Evolutionary conservation across 1,284 basidiomycete genomes (phyloP).

Genomic region (Puccinia brachypodii): DNA sequence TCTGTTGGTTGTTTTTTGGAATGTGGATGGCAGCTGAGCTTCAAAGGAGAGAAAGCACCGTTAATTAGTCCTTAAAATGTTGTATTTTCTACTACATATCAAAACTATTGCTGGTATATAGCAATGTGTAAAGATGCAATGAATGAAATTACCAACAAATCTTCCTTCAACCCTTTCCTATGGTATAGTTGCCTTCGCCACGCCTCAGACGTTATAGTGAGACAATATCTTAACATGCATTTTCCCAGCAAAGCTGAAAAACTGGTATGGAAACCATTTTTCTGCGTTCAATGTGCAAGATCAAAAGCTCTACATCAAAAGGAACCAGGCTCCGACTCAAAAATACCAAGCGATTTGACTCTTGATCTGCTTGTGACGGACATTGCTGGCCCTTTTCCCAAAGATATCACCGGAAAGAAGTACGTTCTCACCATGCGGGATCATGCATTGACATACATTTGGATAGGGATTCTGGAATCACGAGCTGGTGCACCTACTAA

Average conservation of each 20-base stretch:
- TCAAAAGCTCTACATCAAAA: neutral
- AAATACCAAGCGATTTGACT: neutral
- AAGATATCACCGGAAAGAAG: neutral
- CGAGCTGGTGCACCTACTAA: neutral
- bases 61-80: neutral
- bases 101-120: neutral
- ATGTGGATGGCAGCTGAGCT: neutral
- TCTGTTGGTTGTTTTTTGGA: neutral
- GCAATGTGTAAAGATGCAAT: neutral
- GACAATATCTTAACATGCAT: no score
- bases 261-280: neutral
- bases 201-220: no score
- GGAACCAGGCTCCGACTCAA: neutral
- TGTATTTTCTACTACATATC: neutral
- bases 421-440: neutral
- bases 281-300: neutral
- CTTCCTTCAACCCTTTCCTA: neutral
- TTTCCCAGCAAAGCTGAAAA: no score
- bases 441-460: neutral
- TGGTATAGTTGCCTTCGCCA: neutral
- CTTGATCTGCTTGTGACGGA: neutral
- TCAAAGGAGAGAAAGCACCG: neutral
- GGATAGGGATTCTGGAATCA: neutral
- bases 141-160: neutral
- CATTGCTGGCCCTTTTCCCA: neutral